A percentile compares a stretch with the other conserved stretches of the same genome.
Conservation (phyloP, 208 protist genomes). For the Balamuthia mandrillaris region DNA sequence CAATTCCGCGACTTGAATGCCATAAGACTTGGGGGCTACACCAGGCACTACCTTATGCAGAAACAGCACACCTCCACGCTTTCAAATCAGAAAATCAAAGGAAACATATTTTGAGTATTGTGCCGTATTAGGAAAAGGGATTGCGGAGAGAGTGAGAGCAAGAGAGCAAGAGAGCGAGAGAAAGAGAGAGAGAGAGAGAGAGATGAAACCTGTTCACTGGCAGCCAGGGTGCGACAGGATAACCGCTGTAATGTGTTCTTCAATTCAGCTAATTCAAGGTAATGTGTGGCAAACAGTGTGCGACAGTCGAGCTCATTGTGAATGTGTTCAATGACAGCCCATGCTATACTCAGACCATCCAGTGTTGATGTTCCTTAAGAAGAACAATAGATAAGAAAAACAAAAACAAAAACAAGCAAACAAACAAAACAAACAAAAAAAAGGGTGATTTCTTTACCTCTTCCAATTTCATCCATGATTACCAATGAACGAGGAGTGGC, state of each 20-base stretch:
- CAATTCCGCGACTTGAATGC: conserved; percentile 57
- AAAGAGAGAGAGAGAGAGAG: no score
- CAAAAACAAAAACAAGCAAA: conserved; percentile 66
- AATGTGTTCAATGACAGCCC: conserved; percentile 85
- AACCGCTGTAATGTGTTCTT: neutral
- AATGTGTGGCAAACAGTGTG: conserved; percentile 93
- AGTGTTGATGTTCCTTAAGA: conserved; percentile 89
- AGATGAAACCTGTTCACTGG: no score
- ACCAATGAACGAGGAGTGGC: conserved; percentile 81
- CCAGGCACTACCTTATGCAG: conserved; percentile 48
- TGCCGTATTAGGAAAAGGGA: neutral
- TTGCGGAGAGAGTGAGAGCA: neutral
- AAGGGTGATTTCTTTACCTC: conserved; percentile 36
- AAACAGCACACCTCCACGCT: conserved; percentile 44
- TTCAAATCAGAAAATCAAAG: neutral
- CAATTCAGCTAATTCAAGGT: conserved; percentile 60
- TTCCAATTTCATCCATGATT: conserved; percentile 92
- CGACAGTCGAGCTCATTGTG: conserved; percentile 63
- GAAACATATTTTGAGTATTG: neutral
- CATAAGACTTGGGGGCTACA: conserved; percentile 47
- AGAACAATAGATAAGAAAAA: conserved; percentile 94
- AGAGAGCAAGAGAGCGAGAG: no score
- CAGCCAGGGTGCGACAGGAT: neutral
- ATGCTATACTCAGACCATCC: conserved; percentile 89
- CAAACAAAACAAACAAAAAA: neutral